Evolutionary conservation across 495 filamentous ascomycete species (phyloP), one percentile per base, ranked within the genome.

Genomic region (Parmelia sp.): DNA sequence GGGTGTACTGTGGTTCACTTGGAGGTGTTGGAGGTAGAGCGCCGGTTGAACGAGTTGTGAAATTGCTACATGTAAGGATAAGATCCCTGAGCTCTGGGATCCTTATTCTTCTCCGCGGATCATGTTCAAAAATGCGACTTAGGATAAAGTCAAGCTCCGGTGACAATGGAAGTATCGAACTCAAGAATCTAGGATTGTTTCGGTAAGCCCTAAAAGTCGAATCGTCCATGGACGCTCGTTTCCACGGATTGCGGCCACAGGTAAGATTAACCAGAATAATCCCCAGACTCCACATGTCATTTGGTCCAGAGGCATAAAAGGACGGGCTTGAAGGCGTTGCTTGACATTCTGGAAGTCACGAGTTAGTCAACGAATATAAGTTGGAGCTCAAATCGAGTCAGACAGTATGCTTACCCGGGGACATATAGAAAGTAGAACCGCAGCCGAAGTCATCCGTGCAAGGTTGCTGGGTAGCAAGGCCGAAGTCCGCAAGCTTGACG

Each of bases 371-470:
- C 17, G 29, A 23, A 45, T 49, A 51, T 45, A 45, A 35, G 25
- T 47, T 31, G 29, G 37, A 27, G 21, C 27, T 37, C 33, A 58
- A 63, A 15, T 19, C 49, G 5, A 53, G 27, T 2, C 29, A 33
- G 6, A 33, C 15, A 31, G 33, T 33, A 36, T 45, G 37, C 83
- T 77, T 90, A 97, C 94, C 94, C 84, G 94, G 94, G 64, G 89
- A 93, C 95, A 97, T 97, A 79, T 99, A 97, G 74, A 99, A 97
- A 19, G 94, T 97, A 23, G 93, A 97, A 58, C 94, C 94, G 75
- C 95, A 99, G 62, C 95, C 95, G 76, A 96, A 97, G 75, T 99
- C 94, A 65, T 92, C 87, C 65, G 93, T 95, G 65, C 86, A 78
- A 61, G 86, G 82, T 64, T 93, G 90, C 37, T 84, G 84, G 29